Evolutionary conservation across 495 filamentous ascomycete species (phyloP).

Genomic region (Extremus antarcticus): DNA sequence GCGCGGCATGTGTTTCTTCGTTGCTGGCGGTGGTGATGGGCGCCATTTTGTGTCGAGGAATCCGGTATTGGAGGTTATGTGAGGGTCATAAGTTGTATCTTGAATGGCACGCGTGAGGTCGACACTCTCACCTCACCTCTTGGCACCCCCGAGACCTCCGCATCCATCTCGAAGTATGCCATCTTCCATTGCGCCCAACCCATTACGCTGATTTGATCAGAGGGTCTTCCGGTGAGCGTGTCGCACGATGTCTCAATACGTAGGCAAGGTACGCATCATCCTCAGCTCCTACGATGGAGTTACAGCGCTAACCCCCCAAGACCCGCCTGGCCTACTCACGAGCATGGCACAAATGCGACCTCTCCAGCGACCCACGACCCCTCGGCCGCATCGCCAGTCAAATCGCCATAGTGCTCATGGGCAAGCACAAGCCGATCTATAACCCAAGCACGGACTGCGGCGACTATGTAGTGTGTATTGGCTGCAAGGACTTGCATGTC

Average conservation of each 20-base stretch:
- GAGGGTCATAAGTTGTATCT: too few species aligned
- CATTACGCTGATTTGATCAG: neutral
- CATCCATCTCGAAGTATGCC: neutral
- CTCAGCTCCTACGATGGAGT: neutral
- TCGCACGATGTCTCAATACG: slow-evolving; percentile 18
- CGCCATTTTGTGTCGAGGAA: slow-evolving; percentile 25
- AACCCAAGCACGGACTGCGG: slow-evolving; percentile 92
- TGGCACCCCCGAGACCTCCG: neutral
- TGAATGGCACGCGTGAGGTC: too few species aligned
- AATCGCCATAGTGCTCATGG: slow-evolving; percentile 89
- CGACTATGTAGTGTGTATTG: slow-evolving; percentile 91
- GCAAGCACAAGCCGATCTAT: slow-evolving; percentile 98
- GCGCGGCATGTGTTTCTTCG: slow-evolving; percentile 30
- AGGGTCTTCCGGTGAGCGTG: neutral
- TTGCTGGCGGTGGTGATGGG: slow-evolving; percentile 33
- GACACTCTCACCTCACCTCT: too few species aligned
- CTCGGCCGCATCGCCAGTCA: slow-evolving; percentile 84
- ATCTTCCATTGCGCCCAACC: neutral
- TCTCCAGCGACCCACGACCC: slow-evolving; percentile 48
- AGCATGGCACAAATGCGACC: slow-evolving; percentile 79
- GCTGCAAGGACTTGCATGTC: slow-evolving; percentile 73
- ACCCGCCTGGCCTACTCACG: slow-evolving; percentile 93
- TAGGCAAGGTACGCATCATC: slow-evolving; percentile 13
- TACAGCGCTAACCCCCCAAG: slow-evolving; percentile 34
- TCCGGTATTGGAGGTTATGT: neutral